Percentiles rank a stretch among this genome's conserved stretches.
These are phyloP conservation scores for Fragaria iinumae DNA, from an alignment of 306 rosid genomes.

Conservation along the genomic window DNA sequence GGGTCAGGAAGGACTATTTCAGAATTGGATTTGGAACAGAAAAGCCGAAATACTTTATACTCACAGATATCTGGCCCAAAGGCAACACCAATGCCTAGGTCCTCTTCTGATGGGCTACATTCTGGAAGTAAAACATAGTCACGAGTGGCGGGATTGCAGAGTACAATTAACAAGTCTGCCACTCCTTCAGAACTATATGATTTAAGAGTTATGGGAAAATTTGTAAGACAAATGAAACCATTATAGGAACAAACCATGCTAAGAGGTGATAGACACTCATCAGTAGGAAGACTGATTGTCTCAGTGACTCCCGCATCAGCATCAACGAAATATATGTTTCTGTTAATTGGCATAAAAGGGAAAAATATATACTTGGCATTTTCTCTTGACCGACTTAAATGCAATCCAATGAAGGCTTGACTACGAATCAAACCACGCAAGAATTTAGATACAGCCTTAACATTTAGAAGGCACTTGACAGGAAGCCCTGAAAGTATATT, in stretches of 20 bases:
- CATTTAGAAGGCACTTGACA: conserved; percentile 10
- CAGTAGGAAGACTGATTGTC: conserved; percentile 15
- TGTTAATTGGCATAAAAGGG: conserved; percentile 18
- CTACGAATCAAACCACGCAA: conserved; percentile 18
- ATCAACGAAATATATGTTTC: conserved; percentile 16
- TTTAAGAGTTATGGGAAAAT: conserved; percentile 12
- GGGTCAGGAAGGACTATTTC: neutral
- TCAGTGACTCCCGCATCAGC: conserved; percentile 13
- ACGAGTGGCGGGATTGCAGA: conserved; percentile 35
- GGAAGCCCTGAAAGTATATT: conserved; percentile 22
- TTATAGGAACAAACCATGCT: conserved; percentile 28
- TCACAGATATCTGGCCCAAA: conserved; percentile 22
- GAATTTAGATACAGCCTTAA: conserved; percentile 24
- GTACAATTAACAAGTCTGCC: conserved; percentile 21
- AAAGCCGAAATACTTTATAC: conserved; percentile 30
- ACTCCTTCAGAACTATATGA: neutral
- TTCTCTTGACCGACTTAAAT: conserved; percentile 18
- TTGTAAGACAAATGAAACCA: conserved; percentile 32
- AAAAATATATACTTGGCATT: conserved; percentile 22
- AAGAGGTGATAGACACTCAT: conserved; percentile 12
- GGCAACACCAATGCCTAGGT: conserved; percentile 28
- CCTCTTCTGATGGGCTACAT: conserved; percentile 15
- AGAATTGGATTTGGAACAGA: conserved; percentile 5
- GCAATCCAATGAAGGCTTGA: conserved; percentile 16
- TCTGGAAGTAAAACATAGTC: conserved; percentile 21